Evolutionary conservation across 306 rosid genomes (phyloP).

Genomic region (Gynostemma pentaphyllum): DNA sequence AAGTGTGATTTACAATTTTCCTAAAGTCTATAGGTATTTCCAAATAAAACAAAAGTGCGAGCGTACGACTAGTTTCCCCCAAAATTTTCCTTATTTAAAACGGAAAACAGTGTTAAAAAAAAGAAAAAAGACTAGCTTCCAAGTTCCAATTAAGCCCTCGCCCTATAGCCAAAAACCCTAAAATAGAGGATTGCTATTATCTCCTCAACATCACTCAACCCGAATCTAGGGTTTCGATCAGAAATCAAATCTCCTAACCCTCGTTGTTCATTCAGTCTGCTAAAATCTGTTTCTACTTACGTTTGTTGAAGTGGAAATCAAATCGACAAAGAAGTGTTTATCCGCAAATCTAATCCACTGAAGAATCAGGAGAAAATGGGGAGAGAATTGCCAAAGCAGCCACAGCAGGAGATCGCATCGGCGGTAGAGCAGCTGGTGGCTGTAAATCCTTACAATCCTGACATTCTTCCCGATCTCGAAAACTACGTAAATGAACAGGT

Average conservation of each 20-base stretch:
- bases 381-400: constrained; percentile 31
- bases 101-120: too few relatives aligned
- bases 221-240: neutral
- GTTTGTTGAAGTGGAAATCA: too few relatives aligned
- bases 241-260: neutral
- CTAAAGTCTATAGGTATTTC: too few relatives aligned
- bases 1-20: too few relatives aligned
- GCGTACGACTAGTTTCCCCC: too few relatives aligned
- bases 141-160: too few relatives aligned
- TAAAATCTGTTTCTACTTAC: neutral
- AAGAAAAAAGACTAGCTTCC: too few relatives aligned
- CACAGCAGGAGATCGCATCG: constrained; percentile 27
- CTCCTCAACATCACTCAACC: neutral
- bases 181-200: constrained; percentile 2
- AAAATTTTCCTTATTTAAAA: too few relatives aligned
- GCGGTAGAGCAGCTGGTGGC: constrained; percentile 84
- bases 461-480: constrained; percentile 90
- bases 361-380: constrained; percentile 33
- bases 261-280: neutral
- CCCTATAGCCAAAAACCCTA: neutral
- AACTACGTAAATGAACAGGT: constrained; percentile 96
- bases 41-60: too few relatives aligned
- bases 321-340: neutral
- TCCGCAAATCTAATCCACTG: neutral
- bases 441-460: constrained; percentile 87